A percentile compares a stretch with the other conserved stretches of the same genome.
These are phyloP conservation scores for Aspergillus quadricinctus DNA, from an alignment of 2,329 filamentous ascomycete species.

Conservation along the genomic window DNA sequence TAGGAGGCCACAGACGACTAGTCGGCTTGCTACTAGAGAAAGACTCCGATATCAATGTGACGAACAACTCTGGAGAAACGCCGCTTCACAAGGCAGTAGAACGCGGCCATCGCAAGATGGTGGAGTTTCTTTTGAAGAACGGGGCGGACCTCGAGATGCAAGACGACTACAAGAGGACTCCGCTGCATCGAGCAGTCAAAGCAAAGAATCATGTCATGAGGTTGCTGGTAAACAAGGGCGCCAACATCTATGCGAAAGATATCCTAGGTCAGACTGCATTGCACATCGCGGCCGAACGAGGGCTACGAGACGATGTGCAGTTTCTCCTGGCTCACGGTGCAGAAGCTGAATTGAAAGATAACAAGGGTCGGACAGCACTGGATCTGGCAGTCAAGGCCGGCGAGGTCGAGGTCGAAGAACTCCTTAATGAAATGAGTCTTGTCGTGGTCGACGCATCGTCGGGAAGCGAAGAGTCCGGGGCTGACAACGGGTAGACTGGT, in stretches of 20 bases:
- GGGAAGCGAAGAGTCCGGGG: not conserved
- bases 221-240: constrained; percentile 15
- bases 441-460: not conserved
- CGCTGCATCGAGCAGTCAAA: constrained; percentile 18
- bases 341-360: constrained; percentile 12
- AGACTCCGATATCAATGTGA: constrained; percentile 20
- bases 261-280: constrained; percentile 21
- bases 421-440: constrained; percentile 6
- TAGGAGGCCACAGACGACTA: constrained; percentile 11
- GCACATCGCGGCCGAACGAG: constrained; percentile 20
- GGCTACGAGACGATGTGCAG: constrained; percentile 16
- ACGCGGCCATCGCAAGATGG: constrained; percentile 23
- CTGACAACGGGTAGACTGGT: not conserved
- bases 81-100: constrained; percentile 26
- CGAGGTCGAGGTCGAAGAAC: constrained; percentile 5
- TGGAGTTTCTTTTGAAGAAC: constrained; percentile 23
- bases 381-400: constrained; percentile 16
- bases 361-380: constrained; percentile 15
- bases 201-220: constrained; percentile 18
- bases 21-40: constrained; percentile 21
- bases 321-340: constrained; percentile 20
- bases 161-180: constrained; percentile 20
- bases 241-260: constrained; percentile 16
- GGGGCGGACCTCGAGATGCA: constrained; percentile 21
- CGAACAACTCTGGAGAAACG: constrained; percentile 23